Evolutionary conservation across 495 filamentous ascomycete genomes (phyloP), one percentile per base, ranked within the genome.

Genomic region (Aspergillus mulundensis): DNA sequence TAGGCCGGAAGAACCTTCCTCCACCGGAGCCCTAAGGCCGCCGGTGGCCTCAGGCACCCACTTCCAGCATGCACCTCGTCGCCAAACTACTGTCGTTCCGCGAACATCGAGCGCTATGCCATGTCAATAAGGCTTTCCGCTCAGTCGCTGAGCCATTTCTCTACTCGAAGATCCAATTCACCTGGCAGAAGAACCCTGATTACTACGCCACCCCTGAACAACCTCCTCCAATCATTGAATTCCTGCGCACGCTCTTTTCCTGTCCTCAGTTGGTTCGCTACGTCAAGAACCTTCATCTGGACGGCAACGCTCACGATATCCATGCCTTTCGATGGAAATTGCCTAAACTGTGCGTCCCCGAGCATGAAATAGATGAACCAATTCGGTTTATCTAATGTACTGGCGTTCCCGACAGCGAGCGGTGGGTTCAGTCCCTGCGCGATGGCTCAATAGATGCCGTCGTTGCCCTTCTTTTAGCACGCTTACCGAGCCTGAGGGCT

Each of bases 251-350:
- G 20, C 34, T 65, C 23, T 15, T 66, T n/a, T 38, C 15, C 49
- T 55, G 51, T 54, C 57, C 60, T 47, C 47, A 62, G 28, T 46
- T 66, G 54, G 63, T 60, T n/a, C 20, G 40, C 24, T 58, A 60
- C 23, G 52, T 66, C 53, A 58, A 28, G 28, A 45, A 11, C 30
- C 23, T 66, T 16, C 41, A 25, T 18, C 36, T 62, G 12, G 54
- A 53, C 20, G 54, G 54, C 23, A 34, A 49, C 8, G 24, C 50
- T 34, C 40, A 19, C 19, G 20, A 39, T 15, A 7, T 6, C 15
- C 3, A 30, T 18, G 21, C 12, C 11, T n/a, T 14, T 40, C 19
- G 21, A 48, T 20, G 15, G 1, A 48, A 47, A 19, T 12, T 39
- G 7, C 49, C 56, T 15, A 53, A 18, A 54, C n/a, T 62, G 14